Percentiles rank a stretch among this genome's conserved stretches.
Evolutionary conservation across 2,329 filamentous ascomycete species (phyloP).

Genomic region (Bertia moriformis): DNA sequence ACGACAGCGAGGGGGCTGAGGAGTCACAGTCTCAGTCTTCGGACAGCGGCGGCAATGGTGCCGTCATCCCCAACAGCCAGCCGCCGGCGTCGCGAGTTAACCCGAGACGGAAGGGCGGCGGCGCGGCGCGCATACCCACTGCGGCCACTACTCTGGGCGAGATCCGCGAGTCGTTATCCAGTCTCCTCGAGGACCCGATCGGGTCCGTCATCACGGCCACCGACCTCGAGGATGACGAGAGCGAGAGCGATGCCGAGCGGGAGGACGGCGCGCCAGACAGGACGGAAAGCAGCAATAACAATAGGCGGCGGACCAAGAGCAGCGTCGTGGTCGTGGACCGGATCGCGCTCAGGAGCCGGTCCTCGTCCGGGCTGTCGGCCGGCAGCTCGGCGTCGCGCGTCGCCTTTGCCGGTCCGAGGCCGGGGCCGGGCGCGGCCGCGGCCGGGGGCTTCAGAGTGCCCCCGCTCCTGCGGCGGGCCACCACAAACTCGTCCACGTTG

Average conservation of each 20-base stretch:
- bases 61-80: slow-evolving; percentile 31
- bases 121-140: slow-evolving; percentile 43
- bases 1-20: slow-evolving; percentile 19
- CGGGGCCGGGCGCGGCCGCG: slow-evolving; percentile 17
- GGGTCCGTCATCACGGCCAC: slow-evolving; percentile 27
- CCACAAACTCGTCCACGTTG: slow-evolving; percentile 46
- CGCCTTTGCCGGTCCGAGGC: slow-evolving; percentile 13
- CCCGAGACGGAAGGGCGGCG: slow-evolving; percentile 43
- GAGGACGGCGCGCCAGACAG: slow-evolving; percentile 19
- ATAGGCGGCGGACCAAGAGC: slow-evolving; percentile 19
- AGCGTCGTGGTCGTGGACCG: slow-evolving; percentile 51
- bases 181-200: slow-evolving; percentile 61
- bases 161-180: slow-evolving; percentile 70
- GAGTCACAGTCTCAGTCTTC: slow-evolving; percentile 22
- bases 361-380: slow-evolving; percentile 20
- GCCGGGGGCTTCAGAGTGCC: slow-evolving; percentile 64
- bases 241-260: slow-evolving; percentile 33
- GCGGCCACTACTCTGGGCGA: slow-evolving; percentile 65
- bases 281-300: slow-evolving; percentile 27
- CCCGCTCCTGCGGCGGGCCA: slow-evolving; percentile 57
- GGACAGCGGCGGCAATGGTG: slow-evolving; percentile 11
- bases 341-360: slow-evolving; percentile 50
- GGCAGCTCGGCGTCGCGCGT: slow-evolving; percentile 11
- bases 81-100: slow-evolving; percentile 21
- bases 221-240: slow-evolving; percentile 33